phyloP scores from a whole-genome alignment of 495 filamentous ascomycete species.

The Tuber umbilicatum region DNA sequence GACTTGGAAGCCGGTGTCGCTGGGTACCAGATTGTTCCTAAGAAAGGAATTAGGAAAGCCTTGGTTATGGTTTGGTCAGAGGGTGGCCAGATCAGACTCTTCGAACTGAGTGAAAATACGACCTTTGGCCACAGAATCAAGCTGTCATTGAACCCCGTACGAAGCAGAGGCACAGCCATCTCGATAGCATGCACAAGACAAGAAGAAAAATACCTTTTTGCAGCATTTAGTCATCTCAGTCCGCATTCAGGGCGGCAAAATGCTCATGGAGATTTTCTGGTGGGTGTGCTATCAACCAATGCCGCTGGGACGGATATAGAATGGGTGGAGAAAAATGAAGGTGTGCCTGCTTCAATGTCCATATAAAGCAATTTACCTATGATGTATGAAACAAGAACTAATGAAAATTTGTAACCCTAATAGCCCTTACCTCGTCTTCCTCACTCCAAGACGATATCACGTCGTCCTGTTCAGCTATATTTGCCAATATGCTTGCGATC shows the following conservation, averaged over 20 bases:
- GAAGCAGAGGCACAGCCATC: background rate
- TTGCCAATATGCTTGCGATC: constrained; percentile 36
- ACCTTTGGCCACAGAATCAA: background rate
- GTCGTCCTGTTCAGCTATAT: constrained; percentile 30
- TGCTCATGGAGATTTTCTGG: constrained; percentile 8
- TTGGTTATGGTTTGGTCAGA: constrained; percentile 21
- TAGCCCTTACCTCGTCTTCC: constrained; percentile 15
- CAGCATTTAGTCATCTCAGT: constrained; percentile 10
- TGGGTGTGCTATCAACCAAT: constrained; percentile 23
- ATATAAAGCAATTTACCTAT: constrained; percentile 9
- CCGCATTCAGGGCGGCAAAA: constrained; percentile 2
- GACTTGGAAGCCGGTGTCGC: constrained; percentile 13
- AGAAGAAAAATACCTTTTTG: constrained; percentile 9
- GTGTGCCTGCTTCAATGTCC: constrained; percentile 31
- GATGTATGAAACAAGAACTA: constrained; percentile 10
- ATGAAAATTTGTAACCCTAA: constrained; percentile 11
- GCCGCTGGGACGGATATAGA: constrained; percentile 17
- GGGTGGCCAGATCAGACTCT: constrained; percentile 13
- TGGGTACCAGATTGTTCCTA: constrained; percentile 27
- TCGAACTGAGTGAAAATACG: constrained; percentile 14
- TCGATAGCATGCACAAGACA: constrained; percentile 26
- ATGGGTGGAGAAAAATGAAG: constrained; percentile 28
- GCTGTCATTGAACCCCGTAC: background rate
- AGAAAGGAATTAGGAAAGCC: constrained; percentile 5
- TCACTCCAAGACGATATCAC: constrained; percentile 8